Percentiles rank a stretch among this genome's conserved stretches.
Evolutionary conservation across 2,329 filamentous ascomycete genomes (phyloP).

Genomic region (Fusarium sp.): DNA sequence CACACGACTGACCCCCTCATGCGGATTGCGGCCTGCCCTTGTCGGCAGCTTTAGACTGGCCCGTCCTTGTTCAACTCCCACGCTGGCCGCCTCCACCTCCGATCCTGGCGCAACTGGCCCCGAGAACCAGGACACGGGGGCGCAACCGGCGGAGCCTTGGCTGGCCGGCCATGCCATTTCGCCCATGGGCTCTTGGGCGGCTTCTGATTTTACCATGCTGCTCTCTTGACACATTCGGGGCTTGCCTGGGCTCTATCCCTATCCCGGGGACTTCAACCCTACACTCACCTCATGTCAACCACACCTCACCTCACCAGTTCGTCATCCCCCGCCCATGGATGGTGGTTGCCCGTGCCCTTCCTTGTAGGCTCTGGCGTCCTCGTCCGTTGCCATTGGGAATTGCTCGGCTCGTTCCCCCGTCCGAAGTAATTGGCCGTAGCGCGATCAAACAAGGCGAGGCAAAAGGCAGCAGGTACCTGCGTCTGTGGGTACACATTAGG

Average conservation of each 20-base stretch:
- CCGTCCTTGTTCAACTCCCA: constrained; percentile 18
- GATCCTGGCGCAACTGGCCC: constrained; percentile 42
- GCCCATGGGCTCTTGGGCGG: constrained; percentile 13
- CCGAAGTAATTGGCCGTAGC: constrained; percentile 37
- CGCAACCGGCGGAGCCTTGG: constrained; percentile 24
- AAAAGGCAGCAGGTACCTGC: constrained; percentile 32
- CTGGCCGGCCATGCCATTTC: constrained; percentile 26
- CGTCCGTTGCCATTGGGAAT: constrained; percentile 29
- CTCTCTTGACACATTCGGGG: constrained; percentile 17
- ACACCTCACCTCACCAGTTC: constrained; percentile 34
- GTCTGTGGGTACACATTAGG: constrained; percentile 39
- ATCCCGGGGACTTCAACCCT: constrained; percentile 10
- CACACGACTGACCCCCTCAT: constrained; percentile 19
- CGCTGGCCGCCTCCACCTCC: constrained; percentile 34
- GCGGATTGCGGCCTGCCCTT: constrained; percentile 25
- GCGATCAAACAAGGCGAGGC: constrained; percentile 42
- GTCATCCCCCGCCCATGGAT: constrained; percentile 23
- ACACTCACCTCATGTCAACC: constrained; percentile 27
- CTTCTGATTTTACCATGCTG: constrained; percentile 18
- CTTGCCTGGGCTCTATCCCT: constrained; percentile 6
- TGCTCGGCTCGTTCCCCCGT: constrained; percentile 26
- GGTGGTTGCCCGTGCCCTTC: constrained; percentile 8
- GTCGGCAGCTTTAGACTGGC: constrained; percentile 12
- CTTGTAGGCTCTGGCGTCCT: not conserved
- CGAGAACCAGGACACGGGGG: constrained; percentile 46